phyloP scores from a whole-genome alignment of 2,329 filamentous ascomycete species.

The Aspergillus phoenicis region DNA sequence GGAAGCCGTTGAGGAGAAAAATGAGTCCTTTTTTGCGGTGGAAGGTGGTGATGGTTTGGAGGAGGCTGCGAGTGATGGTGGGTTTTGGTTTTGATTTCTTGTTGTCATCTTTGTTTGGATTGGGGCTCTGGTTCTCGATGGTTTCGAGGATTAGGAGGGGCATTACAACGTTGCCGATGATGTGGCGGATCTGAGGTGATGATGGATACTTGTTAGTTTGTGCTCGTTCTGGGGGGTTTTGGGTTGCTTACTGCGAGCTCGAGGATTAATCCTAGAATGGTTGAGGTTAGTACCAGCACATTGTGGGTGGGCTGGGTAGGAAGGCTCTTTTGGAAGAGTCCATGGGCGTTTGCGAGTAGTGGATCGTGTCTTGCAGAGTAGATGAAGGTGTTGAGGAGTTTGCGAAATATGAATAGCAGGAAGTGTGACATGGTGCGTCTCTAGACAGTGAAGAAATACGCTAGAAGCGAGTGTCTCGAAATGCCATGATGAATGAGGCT shows the following conservation, averaged over 20 bases:
- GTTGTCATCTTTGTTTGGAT: background rate
- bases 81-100: background rate
- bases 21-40: background rate
- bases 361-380: slow-evolving; percentile 7
- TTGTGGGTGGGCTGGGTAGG: background rate
- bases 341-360: slow-evolving; percentile 7
- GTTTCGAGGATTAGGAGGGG: slow-evolving; percentile 11
- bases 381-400: slow-evolving; percentile 9
- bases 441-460: too few species aligned
- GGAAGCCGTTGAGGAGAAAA: slow-evolving; percentile 3
- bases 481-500: too few species aligned
- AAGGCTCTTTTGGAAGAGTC: background rate
- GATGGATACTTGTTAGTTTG: too few species aligned
- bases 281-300: background rate
- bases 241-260: background rate
- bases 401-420: background rate
- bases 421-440: background rate
- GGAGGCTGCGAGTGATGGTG: background rate
- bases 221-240: background rate
- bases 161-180: background rate
- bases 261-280: background rate
- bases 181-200: background rate
- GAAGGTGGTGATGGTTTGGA: background rate
- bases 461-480: too few species aligned
- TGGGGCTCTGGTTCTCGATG: background rate